Percentiles rank a stretch among this genome's conserved stretches.
phyloP scores from a whole-genome alignment of 106 monocot genomes.

The Platanthera guangdongensis region DNA sequence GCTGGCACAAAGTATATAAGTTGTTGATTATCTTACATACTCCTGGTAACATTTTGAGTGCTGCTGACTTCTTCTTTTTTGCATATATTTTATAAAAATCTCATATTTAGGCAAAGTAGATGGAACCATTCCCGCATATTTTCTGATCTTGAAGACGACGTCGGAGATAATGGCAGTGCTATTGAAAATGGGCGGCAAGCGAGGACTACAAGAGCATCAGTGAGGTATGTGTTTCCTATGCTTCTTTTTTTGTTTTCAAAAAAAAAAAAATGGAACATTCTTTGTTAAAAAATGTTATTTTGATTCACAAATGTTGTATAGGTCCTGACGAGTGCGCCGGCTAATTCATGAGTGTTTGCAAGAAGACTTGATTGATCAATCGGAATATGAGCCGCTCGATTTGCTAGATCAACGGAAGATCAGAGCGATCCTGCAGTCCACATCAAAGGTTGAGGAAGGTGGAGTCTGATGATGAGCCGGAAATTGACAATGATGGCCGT shows the following conservation, averaged over 20 bases:
- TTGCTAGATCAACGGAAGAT: conserved; percentile 65
- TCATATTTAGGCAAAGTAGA: conserved; percentile 47
- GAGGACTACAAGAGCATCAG: conserved; percentile 28
- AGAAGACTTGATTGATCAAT: conserved; percentile 40
- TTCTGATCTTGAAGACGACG: conserved; percentile 61
- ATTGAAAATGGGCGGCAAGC: conserved; percentile 14
- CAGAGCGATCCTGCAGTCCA: conserved; percentile 42
- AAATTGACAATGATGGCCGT: conserved; percentile 73
- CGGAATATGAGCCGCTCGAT: conserved; percentile 62
- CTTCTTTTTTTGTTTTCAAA: background rate
- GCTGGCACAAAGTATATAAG: background rate
- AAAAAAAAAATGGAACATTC: too few species aligned
- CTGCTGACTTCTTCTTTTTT: background rate
- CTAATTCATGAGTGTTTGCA: conserved; percentile 24
- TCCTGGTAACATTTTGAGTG: background rate
- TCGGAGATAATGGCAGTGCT: conserved; percentile 20
- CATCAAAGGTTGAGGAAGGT: conserved; percentile 25
- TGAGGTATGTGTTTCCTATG: conserved; percentile 10
- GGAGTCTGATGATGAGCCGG: conserved; percentile 41
- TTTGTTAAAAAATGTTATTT: background rate
- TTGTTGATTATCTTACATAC: background rate
- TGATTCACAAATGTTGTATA: conserved; percentile 10
- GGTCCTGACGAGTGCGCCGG: conserved; percentile 27
- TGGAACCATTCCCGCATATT: conserved; percentile 80
- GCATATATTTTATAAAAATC: background rate